A percentile compares a stretch with the other conserved stretches of the same genome.
These are phyloP conservation scores for Rhododendron griersonianum DNA, from an alignment of 148 eudicot species.

Conservation along the genomic window DNA sequence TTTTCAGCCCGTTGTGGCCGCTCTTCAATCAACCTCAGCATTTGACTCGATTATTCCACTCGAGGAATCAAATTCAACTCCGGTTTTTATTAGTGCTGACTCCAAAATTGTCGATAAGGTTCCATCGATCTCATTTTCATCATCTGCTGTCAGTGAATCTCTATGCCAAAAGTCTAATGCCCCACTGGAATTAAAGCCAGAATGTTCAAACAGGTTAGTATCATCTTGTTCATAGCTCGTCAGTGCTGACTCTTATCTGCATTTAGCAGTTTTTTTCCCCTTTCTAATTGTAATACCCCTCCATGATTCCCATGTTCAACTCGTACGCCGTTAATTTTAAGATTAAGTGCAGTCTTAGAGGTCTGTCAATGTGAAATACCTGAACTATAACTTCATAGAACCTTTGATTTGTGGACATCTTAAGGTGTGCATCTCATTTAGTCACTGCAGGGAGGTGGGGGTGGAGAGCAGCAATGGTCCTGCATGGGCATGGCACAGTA, in stretches of 20 bases:
- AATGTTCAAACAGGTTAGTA: slow-evolving; percentile 47
- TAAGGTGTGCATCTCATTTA: neutral
- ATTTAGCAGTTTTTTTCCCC: neutral
- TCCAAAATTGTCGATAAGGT: slow-evolving; percentile 24
- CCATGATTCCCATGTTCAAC: neutral
- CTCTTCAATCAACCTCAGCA: slow-evolving; percentile 25
- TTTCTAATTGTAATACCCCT: neutral
- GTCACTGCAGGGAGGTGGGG: neutral
- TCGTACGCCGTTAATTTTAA: neutral
- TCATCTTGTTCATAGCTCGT: neutral
- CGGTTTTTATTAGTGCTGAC: slow-evolving; percentile 25
- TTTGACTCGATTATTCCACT: slow-evolving; percentile 17
- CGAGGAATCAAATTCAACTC: slow-evolving; percentile 17
- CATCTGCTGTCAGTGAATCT: slow-evolving; percentile 27
- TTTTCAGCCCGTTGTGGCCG: slow-evolving; percentile 13
- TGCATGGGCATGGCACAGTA: neutral
- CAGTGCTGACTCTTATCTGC: neutral
- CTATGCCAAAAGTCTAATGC: slow-evolving; percentile 7
- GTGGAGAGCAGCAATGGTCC: neutral
- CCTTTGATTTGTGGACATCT: slow-evolving; percentile 4
- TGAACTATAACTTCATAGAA: neutral
- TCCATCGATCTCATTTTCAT: slow-evolving; percentile 21
- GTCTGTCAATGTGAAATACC: neutral
- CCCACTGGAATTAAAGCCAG: slow-evolving; percentile 22
- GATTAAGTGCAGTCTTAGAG: neutral